Conservation (phyloP, 2,329 filamentous ascomycete genomes). For the Exophiala oligosperma region DNA sequence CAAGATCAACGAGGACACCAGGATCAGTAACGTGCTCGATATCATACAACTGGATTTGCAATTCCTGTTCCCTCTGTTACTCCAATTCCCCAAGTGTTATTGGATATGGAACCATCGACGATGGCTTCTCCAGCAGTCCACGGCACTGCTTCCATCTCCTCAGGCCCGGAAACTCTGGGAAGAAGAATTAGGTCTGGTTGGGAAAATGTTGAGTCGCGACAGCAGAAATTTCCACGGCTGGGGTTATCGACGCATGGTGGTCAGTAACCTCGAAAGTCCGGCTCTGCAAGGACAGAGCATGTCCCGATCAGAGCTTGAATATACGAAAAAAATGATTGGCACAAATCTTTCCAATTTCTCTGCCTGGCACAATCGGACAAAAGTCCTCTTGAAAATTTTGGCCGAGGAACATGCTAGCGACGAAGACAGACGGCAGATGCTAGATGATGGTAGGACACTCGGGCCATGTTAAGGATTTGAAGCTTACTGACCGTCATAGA, state of each 20-base stretch:
- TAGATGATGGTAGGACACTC: slow-evolving; percentile 63
- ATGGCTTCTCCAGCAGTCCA: slow-evolving; percentile 77
- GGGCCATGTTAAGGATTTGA: not conserved
- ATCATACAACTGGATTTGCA: slow-evolving; percentile 71
- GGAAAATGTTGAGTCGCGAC: slow-evolving; percentile 86
- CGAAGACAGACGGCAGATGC: slow-evolving; percentile 63
- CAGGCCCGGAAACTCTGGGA: slow-evolving; percentile 72
- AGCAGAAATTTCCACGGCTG: slow-evolving; percentile 95
- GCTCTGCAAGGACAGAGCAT: slow-evolving; percentile 60
- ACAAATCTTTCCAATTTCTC: slow-evolving; percentile 93
- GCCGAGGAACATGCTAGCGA: slow-evolving; percentile 67
- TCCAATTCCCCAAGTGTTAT: slow-evolving; percentile 93
- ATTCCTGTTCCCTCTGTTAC: slow-evolving; percentile 81
- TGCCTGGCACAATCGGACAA: slow-evolving; percentile 89
- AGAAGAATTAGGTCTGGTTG: slow-evolving; percentile 76
- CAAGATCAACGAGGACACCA: slow-evolving; percentile 30
- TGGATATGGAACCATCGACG: slow-evolving; percentile 98
- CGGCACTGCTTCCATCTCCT: slow-evolving; percentile 58
- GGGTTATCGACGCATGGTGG: slow-evolving; percentile 81
- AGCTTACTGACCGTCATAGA: slow-evolving; percentile 51
- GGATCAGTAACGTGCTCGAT: slow-evolving; percentile 43
- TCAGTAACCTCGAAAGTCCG: slow-evolving; percentile 68
- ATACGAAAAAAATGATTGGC: slow-evolving; percentile 85
- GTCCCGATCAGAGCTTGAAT: slow-evolving; percentile 78
- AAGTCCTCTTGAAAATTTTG: slow-evolving; percentile 75